Conservation (phyloP, 495 filamentous ascomycete genomes). For the Acidomyces sp. region DNA sequence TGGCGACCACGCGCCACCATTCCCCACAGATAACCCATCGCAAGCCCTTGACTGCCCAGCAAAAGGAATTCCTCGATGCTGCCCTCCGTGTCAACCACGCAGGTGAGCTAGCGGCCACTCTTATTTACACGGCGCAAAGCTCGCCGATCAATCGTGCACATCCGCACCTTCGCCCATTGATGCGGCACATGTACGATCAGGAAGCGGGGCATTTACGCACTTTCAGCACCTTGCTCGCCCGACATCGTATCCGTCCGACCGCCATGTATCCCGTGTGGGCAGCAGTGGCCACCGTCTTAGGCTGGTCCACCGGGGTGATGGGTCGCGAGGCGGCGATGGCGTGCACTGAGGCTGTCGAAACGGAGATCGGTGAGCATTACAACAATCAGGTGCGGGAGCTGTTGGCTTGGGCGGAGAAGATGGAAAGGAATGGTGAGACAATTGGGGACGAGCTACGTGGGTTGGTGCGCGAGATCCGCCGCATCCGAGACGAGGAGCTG, state of each 20-base stretch:
- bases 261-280: slow-evolving; percentile 89
- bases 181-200: slow-evolving; percentile 98
- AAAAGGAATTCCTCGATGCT: slow-evolving; percentile 63
- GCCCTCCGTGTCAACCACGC: slow-evolving; percentile 42
- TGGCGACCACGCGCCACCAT: slow-evolving; percentile 4
- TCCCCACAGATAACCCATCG: slow-evolving; percentile 29
- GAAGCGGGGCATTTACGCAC: slow-evolving; percentile 73
- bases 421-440: slow-evolving; percentile 52
- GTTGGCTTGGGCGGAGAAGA: slow-evolving; percentile 62
- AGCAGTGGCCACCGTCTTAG: slow-evolving; percentile 67
- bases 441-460: slow-evolving; percentile 65
- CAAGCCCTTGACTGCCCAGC: slow-evolving; percentile 53
- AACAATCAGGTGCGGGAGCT: slow-evolving; percentile 78
- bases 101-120: slow-evolving; percentile 32
- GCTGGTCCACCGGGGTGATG: slow-evolving; percentile 81
- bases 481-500: slow-evolving; percentile 89
- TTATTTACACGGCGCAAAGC: slow-evolving; percentile 42
- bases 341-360: slow-evolving; percentile 96
- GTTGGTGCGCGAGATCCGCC: slow-evolving; percentile 58
- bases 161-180: slow-evolving; percentile 73
- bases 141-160: slow-evolving; percentile 58
- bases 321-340: slow-evolving; percentile 95
- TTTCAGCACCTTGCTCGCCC: slow-evolving; percentile 73
- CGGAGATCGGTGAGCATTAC: slow-evolving; percentile 92
- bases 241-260: slow-evolving; percentile 85